Evolutionary conservation across 2,329 filamentous ascomycete species (phyloP), one percentile per base, ranked within the genome.

Genomic region (Elsinoe batatas): DNA sequence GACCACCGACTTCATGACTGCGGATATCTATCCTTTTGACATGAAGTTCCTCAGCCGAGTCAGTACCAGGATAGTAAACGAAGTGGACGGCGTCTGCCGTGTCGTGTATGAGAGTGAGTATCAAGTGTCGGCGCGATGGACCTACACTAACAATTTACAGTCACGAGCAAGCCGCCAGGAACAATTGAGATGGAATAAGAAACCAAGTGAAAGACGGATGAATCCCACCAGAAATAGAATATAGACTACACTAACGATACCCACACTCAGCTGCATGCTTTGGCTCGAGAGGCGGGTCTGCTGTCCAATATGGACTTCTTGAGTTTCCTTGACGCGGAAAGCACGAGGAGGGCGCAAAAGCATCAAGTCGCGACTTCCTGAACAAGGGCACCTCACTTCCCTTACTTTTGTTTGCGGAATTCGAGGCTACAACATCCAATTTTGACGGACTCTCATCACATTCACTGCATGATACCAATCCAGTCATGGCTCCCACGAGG

Each of bases 141-240:
- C 38, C 15, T 40, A 43, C 50, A 53, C 57, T 61, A 47, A 64
- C 53, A 54, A 17, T 61, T 58, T 64, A 58, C 65, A 72, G 74
- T 80, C 58, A 84, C 80, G 18, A 81, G 79, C 68, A 85, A 85
- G 72, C 82, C 83, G 51, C 83, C 82, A 47, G 82, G 81, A 58
- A 88, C 85, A 1, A 88, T 88, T 65, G 85, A 88, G 74, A 79
- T 88, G 74, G 83, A 88, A 72, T 88, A 79, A 58, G 55, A 35
- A 46, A 5, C 18, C 15, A 3, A 22, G 12, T 15, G 12, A 17
- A 38, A 11, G 17, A 5, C 26, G n/a, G 33, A 18, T 32, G 4
- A 2, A 51, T 10, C 35, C 32, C 17, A 49, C 30, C 10, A 11
- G 26, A 37, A 18, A 51, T 12, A 51, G 17, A 37, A 38, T 51